Evolutionary conservation across 164 flowering plant species (phyloP), one percentile per base, ranked within the genome.

Genomic region (Nymphaea thermarum): DNA sequence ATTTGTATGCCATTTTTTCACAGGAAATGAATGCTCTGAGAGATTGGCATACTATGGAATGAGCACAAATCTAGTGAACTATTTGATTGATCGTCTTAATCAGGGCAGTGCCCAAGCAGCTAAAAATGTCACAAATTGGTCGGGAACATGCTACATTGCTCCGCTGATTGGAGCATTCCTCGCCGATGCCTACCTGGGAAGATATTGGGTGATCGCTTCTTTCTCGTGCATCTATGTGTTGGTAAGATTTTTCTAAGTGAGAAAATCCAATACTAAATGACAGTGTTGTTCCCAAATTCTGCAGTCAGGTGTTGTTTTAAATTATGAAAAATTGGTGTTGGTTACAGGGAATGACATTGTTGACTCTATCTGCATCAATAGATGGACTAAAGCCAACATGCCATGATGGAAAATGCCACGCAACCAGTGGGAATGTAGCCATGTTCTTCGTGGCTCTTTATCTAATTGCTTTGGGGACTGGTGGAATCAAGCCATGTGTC

Each of bases 1-100:
- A 47, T 47, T 47, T 47, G 55, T 47, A 12, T 6, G 55, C 12
- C 11, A 25, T 25, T 47, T 7, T 47, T 47, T 47, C 12, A 47
- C 12, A 77, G 82, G 82, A 60, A 80, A 78, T 70, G 83, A 80
- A 65, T 80, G 78, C 62, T 78, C 81, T 63, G 83, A 80, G 73
- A 74, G 83, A 51, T 66, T 80, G 70, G 81, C 83, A 17, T 80
- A 75, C 74, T 80, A 80, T 43, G 83, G 83, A n/a, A 76, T 80
- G 74, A 62, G 74, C 64, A 72, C 77, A 51, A 80, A 80, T 68
- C 63, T 80, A 47, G 81, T 80, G 70, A 71, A 71, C 12, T 78
- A 76, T 63, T 69, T 80, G 65, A 64, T 72, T 65, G n/a, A 11
- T 43, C 79, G 62, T 17, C 71, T 76, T 53, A 59, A 71, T 60